phyloP scores from a whole-genome alignment of 2,329 filamentous ascomycete species.

The Keithomyces neogunnii region DNA sequence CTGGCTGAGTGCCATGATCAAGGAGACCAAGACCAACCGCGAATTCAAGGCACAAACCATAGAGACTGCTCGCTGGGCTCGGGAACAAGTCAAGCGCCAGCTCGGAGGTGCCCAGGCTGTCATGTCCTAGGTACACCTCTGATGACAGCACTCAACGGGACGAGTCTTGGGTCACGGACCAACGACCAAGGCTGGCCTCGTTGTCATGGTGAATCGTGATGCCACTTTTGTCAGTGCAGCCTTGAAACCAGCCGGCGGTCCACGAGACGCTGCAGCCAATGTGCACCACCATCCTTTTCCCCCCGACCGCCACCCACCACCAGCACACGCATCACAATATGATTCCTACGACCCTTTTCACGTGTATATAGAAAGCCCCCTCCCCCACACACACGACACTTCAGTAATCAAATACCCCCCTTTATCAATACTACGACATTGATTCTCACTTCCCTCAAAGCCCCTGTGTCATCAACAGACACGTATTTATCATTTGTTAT shows the following conservation, averaged over 20 bases:
- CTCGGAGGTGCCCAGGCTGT: conserved; percentile 43
- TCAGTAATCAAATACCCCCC: conserved; percentile 31
- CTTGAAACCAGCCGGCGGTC: neutral
- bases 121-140: conserved; percentile 40
- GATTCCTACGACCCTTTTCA: conserved; percentile 29
- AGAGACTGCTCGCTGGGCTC: conserved; percentile 93
- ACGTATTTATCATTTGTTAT: conserved; percentile 9
- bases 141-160: conserved; percentile 1
- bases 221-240: neutral
- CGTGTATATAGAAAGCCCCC: conserved; percentile 26
- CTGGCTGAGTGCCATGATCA: conserved; percentile 83
- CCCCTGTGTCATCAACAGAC: conserved; percentile 6
- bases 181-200: neutral
- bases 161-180: neutral
- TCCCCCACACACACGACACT: conserved; percentile 19
- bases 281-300: neutral
- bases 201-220: neutral
- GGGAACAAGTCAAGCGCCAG: conserved; percentile 95
- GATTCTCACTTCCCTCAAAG: conserved; percentile 13
- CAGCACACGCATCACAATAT: conserved; percentile 12
- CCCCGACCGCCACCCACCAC: conserved; percentile 11
- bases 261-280: neutral
- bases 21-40: conserved; percentile 82
- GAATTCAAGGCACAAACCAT: conserved; percentile 80
- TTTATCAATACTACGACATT: conserved; percentile 17